Evolutionary conservation across 345 rosid species (phyloP), one percentile per base, ranked within the genome.

Genomic region (Luvunga scandens): DNA sequence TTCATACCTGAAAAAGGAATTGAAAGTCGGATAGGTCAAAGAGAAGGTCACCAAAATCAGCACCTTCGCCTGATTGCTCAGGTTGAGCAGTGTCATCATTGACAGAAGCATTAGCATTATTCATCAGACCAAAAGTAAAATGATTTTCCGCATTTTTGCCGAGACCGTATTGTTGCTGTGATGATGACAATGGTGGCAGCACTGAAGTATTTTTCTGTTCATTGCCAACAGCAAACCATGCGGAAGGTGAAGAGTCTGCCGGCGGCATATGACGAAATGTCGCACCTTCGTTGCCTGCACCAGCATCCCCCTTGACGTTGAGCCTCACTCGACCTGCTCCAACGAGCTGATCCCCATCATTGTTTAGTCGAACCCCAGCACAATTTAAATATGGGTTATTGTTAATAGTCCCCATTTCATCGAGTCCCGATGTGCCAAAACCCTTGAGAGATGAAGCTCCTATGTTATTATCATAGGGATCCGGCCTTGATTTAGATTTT

Each of bases 1-100:
- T 56, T 59, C 60, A 3, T 28, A 79, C 84, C 81, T 77, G 81
- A 62, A 1, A 8, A 9, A 71, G 68, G 38, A 57, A 48, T 59
- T 59, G 57, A 56, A n/a, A 48, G 66, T 60, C 36, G 63, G 27
- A 12, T 0, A 72, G 62, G 1, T 71, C 69, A 10, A 70, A 62
- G 28, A 68, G 67, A 27, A 62, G 39, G 57, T 72, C 75, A n/a
- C 6, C 48, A 4, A 55, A 66, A 28, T 71, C 73, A 34, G 6
- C 22, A n/a, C 31, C 22, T 27, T 72, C 66, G 8, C 48, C 63
- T 10, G 50, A 34, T 21, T 53, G 55, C 2, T 61, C 77, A 5
- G 75, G 57, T 64, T 71, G 25, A 71, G 65, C 27, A 21, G 25
- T 27, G 62, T 2, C 56, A 13, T 5, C 63, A 0, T 31, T 71